Base-by-base conservation (phyloP, 2,329 filamentous ascomycete genomes). In the Trichoderma koningiopsis region DNA sequence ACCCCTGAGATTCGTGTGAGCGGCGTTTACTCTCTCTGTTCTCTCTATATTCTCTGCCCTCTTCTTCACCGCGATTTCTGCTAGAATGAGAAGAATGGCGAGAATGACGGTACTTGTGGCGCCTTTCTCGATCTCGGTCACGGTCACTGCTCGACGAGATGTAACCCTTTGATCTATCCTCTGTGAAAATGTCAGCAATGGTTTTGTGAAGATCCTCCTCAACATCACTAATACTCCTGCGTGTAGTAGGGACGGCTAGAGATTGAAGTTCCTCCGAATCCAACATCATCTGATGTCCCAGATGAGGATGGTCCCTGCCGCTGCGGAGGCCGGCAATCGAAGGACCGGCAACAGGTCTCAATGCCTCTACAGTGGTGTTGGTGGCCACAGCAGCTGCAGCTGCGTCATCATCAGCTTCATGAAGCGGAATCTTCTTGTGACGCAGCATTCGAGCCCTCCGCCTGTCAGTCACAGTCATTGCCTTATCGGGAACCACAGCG, bases 101-200 rank as follows among this genome's bases (percentile, higher is more conserved):
- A 58, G 80, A 81, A 69, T 77, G 77, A 64, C 81, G 82, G 71
- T 81, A 81, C 71, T 81, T 80, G 71, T 81, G 81, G 70, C 80
- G 81, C 72, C 78, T 77, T 59, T 82, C 79, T 70, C 74, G 75
- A 57, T 82, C 81, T 75, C 75, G 78, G 71, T 82, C 79, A 72
- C 78, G 78, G 71, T 82, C 79, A 72, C 78, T 72, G 72, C 75
- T 77, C 57, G 78, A 76, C 69, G 77, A 77, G 71, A 75, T 75
- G 66, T 74, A 74, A 71, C 81, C 79, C 76, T 78, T 81, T 75
- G 76, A 77, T 75, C 78, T 84, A 73, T 85, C 83, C 79, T 86
- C 85, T 87, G 81, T 80, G 79, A 81, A 84, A 76, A 83, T 81
- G 85, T 88, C 83, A 88, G 86, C 81, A 83, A 83, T 81, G 78